Evolutionary conservation across 768 basidiomycete genomes (phyloP).

Genomic region (Tremella yokohamensis): DNA sequence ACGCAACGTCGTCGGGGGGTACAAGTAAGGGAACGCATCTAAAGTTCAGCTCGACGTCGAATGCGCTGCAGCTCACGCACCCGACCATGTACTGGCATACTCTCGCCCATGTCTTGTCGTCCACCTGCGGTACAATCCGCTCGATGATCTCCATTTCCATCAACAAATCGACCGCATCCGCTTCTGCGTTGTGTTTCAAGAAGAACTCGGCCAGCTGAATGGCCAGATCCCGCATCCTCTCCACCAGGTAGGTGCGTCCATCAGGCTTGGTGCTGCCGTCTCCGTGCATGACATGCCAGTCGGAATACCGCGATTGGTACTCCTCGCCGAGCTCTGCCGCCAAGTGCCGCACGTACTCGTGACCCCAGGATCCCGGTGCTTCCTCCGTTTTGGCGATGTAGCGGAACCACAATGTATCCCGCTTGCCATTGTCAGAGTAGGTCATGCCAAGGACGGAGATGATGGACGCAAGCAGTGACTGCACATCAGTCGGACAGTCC

Average conservation of each 20-base stretch:
- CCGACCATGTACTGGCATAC: conserved; percentile 96
- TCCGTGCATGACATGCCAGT: not conserved
- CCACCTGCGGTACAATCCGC: conserved; percentile 71
- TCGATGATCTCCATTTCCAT: conserved; percentile 88
- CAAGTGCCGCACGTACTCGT: conserved; percentile 96
- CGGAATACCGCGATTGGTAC: conserved; percentile 55
- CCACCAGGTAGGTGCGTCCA: conserved; percentile 45
- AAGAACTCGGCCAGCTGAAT: conserved; percentile 84
- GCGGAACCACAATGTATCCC: conserved; percentile 91
- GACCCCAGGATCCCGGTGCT: conserved; percentile 89
- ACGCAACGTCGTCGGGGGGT: conserved; percentile 85
- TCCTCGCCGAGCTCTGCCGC: conserved; percentile 96
- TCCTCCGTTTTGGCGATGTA: conserved; percentile 70
- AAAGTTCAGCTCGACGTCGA: conserved; percentile 33
- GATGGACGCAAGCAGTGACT: conserved; percentile 95
- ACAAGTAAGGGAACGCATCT: conserved; percentile 84
- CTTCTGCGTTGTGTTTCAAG: conserved; percentile 90
- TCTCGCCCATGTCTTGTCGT: conserved; percentile 64
- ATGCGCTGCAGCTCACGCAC: conserved; percentile 54
- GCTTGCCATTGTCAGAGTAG: conserved; percentile 93
- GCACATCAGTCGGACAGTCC: not conserved
- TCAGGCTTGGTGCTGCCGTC: conserved; percentile 10
- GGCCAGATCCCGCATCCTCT: conserved; percentile 72
- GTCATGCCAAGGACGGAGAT: conserved; percentile 99
- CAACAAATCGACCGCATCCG: conserved; percentile 92